These are phyloP conservation scores for Luffa acutangula DNA, from an alignment of 306 rosid genomes.

Conservation along the genomic window DNA sequence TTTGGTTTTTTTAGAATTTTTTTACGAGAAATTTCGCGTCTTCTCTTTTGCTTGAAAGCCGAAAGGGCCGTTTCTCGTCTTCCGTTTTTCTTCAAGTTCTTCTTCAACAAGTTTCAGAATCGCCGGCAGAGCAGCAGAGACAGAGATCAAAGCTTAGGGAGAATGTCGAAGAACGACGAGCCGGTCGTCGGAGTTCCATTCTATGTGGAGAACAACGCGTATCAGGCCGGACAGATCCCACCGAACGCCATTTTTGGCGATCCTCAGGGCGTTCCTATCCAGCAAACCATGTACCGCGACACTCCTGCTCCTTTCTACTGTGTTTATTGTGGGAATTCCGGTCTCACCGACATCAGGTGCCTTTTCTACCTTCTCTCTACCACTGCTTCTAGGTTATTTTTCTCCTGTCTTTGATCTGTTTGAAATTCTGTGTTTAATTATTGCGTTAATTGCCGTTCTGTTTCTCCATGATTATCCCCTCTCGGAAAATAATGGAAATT, in stretches of 20 bases:
- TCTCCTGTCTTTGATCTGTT: neutral
- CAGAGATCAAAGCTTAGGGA: neutral
- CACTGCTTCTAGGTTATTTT: neutral
- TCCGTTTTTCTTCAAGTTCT: neutral
- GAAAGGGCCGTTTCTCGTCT: neutral
- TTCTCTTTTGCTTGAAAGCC: neutral
- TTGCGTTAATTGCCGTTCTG: neutral
- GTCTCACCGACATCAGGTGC: constrained; percentile 44
- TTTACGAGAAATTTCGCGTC: neutral
- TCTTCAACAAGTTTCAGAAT: neutral
- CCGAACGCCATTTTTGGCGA: constrained; percentile 59
- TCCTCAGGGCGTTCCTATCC: constrained; percentile 67
- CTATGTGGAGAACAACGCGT: constrained; percentile 27
- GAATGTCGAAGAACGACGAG: constrained; percentile 32
- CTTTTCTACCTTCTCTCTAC: neutral
- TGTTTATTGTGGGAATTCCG: constrained; percentile 39
- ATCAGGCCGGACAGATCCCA: constrained; percentile 50
- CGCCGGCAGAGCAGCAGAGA: neutral
- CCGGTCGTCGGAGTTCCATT: constrained; percentile 58
- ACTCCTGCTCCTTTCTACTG: constrained; percentile 90
- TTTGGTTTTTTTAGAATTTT: neutral
- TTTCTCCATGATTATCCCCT: neutral
- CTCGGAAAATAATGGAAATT: no score
- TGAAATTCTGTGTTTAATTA: neutral
- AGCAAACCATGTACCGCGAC: constrained; percentile 73